A percentile compares a stretch with the other conserved stretches of the same genome.
These are phyloP conservation scores for Cladophialophora bantiana DNA, from an alignment of 2,329 filamentous ascomycete species.

Conservation along the genomic window DNA sequence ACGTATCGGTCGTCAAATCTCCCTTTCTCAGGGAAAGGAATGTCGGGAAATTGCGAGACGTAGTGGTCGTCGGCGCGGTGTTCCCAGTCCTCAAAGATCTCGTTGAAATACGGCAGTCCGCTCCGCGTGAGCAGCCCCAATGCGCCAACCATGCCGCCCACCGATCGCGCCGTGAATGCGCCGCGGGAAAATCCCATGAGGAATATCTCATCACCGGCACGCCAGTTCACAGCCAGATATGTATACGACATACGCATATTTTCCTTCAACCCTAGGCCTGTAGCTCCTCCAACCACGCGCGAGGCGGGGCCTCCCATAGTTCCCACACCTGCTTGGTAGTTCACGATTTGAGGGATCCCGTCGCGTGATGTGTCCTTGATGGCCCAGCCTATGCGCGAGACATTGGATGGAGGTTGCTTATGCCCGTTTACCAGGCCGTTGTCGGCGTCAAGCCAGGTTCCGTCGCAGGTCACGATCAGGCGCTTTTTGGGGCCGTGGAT, in stretches of 20 bases:
- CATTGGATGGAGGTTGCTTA: slow-evolving; percentile 48
- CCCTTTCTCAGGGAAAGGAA: slow-evolving; percentile 42
- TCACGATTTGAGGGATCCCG: slow-evolving; percentile 50
- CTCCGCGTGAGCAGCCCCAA: slow-evolving; percentile 45
- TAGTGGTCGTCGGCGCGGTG: slow-evolving; percentile 42
- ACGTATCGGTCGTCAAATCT: slow-evolving; percentile 41
- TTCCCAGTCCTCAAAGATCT: slow-evolving; percentile 46
- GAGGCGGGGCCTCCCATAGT: slow-evolving; percentile 40
- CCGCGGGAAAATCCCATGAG: slow-evolving; percentile 49
- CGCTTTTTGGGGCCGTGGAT: slow-evolving; percentile 41
- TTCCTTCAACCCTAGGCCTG: slow-evolving; percentile 39
- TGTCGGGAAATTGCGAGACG: slow-evolving; percentile 40
- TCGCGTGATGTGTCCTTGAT: slow-evolving; percentile 45
- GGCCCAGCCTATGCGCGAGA: slow-evolving; percentile 49
- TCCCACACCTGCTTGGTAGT: slow-evolving; percentile 52
- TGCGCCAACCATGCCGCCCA: slow-evolving; percentile 46
- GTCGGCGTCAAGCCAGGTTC: slow-evolving; percentile 47
- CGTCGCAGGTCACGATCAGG: slow-evolving; percentile 48
- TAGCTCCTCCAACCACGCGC: slow-evolving; percentile 36
- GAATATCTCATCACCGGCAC: slow-evolving; percentile 48
- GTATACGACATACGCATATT: slow-evolving; percentile 43
- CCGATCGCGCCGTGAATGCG: slow-evolving; percentile 48
- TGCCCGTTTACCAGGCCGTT: slow-evolving; percentile 41
- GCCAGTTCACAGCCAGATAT: slow-evolving; percentile 48
- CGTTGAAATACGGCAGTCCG: slow-evolving; percentile 42